Percentiles rank a stretch among this genome's conserved stretches.
phyloP scores from a whole-genome alignment of 192 early-diverging fungal genomes.

The Funneliformis mosseae region DNA sequence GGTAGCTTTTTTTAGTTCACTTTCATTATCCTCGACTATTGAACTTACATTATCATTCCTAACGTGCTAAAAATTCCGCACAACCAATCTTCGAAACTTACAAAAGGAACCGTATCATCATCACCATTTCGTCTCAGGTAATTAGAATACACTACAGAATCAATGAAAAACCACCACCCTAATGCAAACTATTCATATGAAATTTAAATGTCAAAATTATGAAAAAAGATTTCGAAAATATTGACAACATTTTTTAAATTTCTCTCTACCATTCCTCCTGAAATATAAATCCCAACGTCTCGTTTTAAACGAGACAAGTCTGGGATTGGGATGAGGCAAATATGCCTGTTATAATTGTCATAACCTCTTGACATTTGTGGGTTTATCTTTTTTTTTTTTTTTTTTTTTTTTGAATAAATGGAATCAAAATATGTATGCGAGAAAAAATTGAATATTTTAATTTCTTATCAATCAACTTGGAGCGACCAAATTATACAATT shows the following conservation, averaged over 20 bases:
- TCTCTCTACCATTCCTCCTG: slow-evolving; percentile 42
- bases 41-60: slow-evolving; percentile 61
- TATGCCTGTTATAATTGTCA: slow-evolving; percentile 16
- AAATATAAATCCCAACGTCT: slow-evolving; percentile 43
- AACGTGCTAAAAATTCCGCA: slow-evolving; percentile 58
- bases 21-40: slow-evolving; percentile 5
- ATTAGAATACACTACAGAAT: slow-evolving; percentile 50
- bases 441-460: too few species aligned
- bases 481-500: too few species aligned
- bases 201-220: not conserved
- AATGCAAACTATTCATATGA: slow-evolving; percentile 49
- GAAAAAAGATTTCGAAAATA: not conserved
- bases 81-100: slow-evolving; percentile 59
- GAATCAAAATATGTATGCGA: too few species aligned
- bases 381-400: not conserved
- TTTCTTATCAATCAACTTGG: too few species aligned
- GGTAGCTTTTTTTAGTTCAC: not conserved
- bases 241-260: too few species aligned
- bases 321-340: slow-evolving; percentile 45
- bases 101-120: slow-evolving; percentile 37
- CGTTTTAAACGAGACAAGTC: slow-evolving; percentile 39
- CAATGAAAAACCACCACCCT: slow-evolving; percentile 69
- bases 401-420: too few species aligned
- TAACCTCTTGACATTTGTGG: slow-evolving; percentile 5
- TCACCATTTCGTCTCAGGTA: slow-evolving; percentile 26